A percentile compares a stretch with the other conserved stretches of the same genome.
phyloP scores from a whole-genome alignment of 169 alveolate species.

The Babesia sp. region DNA sequence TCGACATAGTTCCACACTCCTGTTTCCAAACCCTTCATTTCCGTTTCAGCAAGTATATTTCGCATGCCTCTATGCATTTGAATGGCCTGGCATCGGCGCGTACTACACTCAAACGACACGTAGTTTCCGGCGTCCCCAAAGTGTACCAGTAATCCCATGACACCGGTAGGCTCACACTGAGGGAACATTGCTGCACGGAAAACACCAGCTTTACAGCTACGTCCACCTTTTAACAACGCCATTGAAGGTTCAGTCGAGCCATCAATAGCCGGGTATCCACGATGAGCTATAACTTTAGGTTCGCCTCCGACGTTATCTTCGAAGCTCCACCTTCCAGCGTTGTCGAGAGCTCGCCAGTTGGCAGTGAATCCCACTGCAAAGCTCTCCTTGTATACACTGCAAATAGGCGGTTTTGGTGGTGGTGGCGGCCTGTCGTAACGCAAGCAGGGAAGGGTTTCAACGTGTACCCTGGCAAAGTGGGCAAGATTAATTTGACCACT shows the following conservation, averaged over 20 bases:
- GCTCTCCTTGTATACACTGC: constrained; percentile 73
- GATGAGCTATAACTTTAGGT: constrained; percentile 76
- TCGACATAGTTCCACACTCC: constrained; percentile 74
- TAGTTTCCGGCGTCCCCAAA: constrained; percentile 76
- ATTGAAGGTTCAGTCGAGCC: constrained; percentile 63
- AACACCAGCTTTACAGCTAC: constrained; percentile 76
- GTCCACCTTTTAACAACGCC: constrained; percentile 70
- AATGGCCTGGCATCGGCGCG: constrained; percentile 67
- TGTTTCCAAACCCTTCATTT: constrained; percentile 60
- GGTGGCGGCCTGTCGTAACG: constrained; percentile 65
- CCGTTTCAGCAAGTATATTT: constrained; percentile 70
- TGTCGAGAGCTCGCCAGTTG: constrained; percentile 56
- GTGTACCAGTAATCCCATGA: constrained; percentile 77
- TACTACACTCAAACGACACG: constrained; percentile 76
- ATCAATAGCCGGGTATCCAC: constrained; percentile 53
- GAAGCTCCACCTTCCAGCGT: constrained; percentile 68
- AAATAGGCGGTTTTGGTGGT: constrained; percentile 76
- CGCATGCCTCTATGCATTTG: constrained; percentile 72
- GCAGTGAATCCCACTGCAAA: constrained; percentile 15
- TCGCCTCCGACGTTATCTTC: constrained; percentile 80
- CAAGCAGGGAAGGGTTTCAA: constrained; percentile 80
- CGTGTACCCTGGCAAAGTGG: constrained; percentile 69
- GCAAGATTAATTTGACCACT: constrained; percentile 75
- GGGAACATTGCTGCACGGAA: constrained; percentile 75
- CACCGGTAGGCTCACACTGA: constrained; percentile 77